phyloP scores from a whole-genome alignment of 495 filamentous ascomycete species.

The Darksidea phi region DNA sequence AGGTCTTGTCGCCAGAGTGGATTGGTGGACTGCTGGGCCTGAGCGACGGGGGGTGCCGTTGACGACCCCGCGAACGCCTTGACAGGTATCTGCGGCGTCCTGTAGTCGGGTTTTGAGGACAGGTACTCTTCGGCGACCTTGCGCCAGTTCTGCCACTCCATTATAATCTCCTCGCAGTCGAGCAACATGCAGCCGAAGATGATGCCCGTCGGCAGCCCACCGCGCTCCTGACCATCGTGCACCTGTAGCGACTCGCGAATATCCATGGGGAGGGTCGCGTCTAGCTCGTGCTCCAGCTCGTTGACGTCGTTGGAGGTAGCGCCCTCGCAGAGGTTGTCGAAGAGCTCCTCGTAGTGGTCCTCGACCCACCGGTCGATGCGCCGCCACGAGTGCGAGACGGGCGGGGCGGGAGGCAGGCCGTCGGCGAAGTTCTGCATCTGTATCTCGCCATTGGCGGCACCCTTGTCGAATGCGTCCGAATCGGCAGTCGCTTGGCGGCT shows the following conservation, averaged over 20 bases:
- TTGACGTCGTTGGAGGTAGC: slow-evolving; percentile 93
- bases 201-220: slow-evolving; percentile 85
- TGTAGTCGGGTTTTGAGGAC: slow-evolving; percentile 50
- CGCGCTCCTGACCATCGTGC: slow-evolving; percentile 95
- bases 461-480: slow-evolving; percentile 61
- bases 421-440: slow-evolving; percentile 96
- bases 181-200: slow-evolving; percentile 93
- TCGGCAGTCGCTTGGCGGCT: slow-evolving; percentile 61
- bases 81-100: slow-evolving; percentile 53
- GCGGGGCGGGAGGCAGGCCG: slow-evolving; percentile 84
- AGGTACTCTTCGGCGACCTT: slow-evolving; percentile 88
- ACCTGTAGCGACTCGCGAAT: slow-evolving; percentile 85
- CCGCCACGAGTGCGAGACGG: slow-evolving; percentile 84
- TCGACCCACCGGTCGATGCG: slow-evolving; percentile 94
- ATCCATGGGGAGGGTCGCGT: slow-evolving; percentile 91
- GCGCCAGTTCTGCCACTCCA: slow-evolving; percentile 97
- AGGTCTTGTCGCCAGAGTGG: slow-evolving; percentile 82
- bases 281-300: slow-evolving; percentile 92
- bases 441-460: slow-evolving; percentile 75
- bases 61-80: slow-evolving; percentile 67
- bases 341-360: slow-evolving; percentile 90
- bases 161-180: slow-evolving; percentile 96
- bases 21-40: slow-evolving; percentile 49
- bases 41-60: slow-evolving; percentile 38
- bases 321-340: slow-evolving; percentile 87